Conservation (phyloP, 768 basidiomycete species). For the Chalciporus sphaerocephalus region DNA sequence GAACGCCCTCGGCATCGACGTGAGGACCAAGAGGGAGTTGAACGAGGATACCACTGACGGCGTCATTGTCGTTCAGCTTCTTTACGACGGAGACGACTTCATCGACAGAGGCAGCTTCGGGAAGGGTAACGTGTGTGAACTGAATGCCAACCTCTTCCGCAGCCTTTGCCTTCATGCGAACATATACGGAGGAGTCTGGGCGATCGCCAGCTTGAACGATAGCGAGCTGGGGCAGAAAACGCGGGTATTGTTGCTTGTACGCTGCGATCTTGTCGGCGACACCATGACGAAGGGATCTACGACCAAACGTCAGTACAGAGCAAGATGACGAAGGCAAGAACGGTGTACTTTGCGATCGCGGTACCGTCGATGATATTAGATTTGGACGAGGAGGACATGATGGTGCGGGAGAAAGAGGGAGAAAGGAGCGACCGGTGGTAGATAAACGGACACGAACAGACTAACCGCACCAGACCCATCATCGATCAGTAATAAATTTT, state of each 20-base stretch:
- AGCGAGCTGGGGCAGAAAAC: conserved; percentile 84
- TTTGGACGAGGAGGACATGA: conserved; percentile 38
- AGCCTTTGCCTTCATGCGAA: conserved; percentile 97
- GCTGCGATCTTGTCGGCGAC: conserved; percentile 67
- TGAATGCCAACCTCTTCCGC: conserved; percentile 90
- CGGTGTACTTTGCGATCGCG: conserved; percentile 72
- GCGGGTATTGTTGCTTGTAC: conserved; percentile 66
- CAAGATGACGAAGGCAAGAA: conserved; percentile 3
- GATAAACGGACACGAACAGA: neutral
- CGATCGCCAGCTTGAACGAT: conserved; percentile 93
- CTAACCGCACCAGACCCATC: neutral
- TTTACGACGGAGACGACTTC: conserved; percentile 75
- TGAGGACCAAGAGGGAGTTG: conserved; percentile 91
- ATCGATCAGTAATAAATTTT: neutral
- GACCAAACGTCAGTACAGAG: conserved; percentile 8
- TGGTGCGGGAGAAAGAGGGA: conserved; percentile 18
- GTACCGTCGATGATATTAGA: conserved; percentile 78
- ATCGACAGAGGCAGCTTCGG: conserved; percentile 65
- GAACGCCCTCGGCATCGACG: conserved; percentile 76
- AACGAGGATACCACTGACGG: conserved; percentile 86
- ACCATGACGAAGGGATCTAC: conserved; percentile 73
- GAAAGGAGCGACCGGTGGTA: conserved; percentile 1
- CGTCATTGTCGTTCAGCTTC: conserved; percentile 77
- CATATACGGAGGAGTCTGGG: conserved; percentile 86
- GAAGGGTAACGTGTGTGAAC: conserved; percentile 72